Evolutionary conservation across 2,329 filamentous ascomycete species (phyloP), one percentile per base, ranked within the genome.

Genomic region (Ophiostoma australiae): DNA sequence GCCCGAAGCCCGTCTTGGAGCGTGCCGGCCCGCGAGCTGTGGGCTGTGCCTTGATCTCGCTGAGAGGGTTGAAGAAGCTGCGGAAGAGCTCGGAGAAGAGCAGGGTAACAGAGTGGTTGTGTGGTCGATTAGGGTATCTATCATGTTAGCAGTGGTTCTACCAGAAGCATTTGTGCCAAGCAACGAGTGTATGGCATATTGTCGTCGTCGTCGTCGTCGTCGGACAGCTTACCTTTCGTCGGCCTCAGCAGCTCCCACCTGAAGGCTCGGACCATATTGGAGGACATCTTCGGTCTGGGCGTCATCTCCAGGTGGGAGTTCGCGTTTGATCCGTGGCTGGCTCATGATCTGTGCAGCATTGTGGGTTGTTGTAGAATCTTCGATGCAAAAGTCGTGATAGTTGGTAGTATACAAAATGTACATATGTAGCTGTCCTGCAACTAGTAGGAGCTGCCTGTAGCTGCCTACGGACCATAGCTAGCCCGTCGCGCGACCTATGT

Each of bases 91-190:
- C 89, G 72, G 92, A 90, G 77, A 99, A 99, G 5, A 88, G 87
- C 11, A 96, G 82, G 0, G 94, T 97, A 73, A 87, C 88, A 55
- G 88, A 88, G 75, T 91, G 87, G 75, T 98, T 99, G 73, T 83
- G 87, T 3, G 95, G 95, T 3, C 93, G 88, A 76, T 93, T 89
- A 2, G 93, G 92, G 77, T 92, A 96, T 77, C 90, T 93, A 72
- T 15, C 17, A 13, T 35, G n/a, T 66, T 3, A 68, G 39, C 23
- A 68, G 3, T 27, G 11, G 4, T 48, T 20, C 17, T n/a, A n/a
- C 1, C 17, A 20, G 20, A 7, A 20, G 17, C 6, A 48, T 6
- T 48, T 48, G 3, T 48, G 17, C n/a, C 44, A 7, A 48, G 44
- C 17, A 48, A 5, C 44, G 17, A 33, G 35, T 20, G 35, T 37